Evolutionary conservation across 2,329 filamentous ascomycete species (phyloP), one percentile per base, ranked within the genome.

Genomic region (Falciphora oryzae): DNA sequence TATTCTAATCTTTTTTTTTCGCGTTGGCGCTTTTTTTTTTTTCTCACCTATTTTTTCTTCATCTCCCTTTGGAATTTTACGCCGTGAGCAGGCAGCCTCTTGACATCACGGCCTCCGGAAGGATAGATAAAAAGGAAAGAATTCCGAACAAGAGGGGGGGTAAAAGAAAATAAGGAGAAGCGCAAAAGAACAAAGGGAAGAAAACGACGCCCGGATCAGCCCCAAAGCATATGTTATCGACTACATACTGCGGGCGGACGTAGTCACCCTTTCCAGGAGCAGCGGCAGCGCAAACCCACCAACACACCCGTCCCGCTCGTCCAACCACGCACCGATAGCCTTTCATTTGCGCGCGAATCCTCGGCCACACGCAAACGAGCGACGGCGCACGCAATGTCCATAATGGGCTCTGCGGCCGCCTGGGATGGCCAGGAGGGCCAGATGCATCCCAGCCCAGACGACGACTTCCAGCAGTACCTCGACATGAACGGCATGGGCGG

Each of bases 401-500:
- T 80, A 77, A 85, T 86, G 82, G 78, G 81, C 69, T 79, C 82
- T 63, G 75, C 77, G 65, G 73, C 75, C 67, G 88, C 85, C 86
- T 81, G 82, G 69, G 57, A 59, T 25, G 78, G 79, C 62, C 81
- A 85, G 71, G 84, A 86, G 69, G 83, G 85, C 70, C 77, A 78
- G 65, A 78, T 86, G 74, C 77, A 81, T 32, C 73, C 79, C 14
- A 69, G 79, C 7, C 73, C 78, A 62, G 85, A 88, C 61, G 85
- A 88, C 72, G 85, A 87, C 56, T 88, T 89, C 71, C 81, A 86
- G 68, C 85, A 88, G 69, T 88, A 87, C 65, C 78, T 89, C 67
- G 82, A 88, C 68, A 83, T 89, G 78, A 82, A 80, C 65, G 76
- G 75, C 69, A 85, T 88, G 78, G 79, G 78, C 35, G 80, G 75